phyloP scores from a whole-genome alignment of 2,329 filamentous ascomycete species.

The Dactylellina haptotyla region DNA sequence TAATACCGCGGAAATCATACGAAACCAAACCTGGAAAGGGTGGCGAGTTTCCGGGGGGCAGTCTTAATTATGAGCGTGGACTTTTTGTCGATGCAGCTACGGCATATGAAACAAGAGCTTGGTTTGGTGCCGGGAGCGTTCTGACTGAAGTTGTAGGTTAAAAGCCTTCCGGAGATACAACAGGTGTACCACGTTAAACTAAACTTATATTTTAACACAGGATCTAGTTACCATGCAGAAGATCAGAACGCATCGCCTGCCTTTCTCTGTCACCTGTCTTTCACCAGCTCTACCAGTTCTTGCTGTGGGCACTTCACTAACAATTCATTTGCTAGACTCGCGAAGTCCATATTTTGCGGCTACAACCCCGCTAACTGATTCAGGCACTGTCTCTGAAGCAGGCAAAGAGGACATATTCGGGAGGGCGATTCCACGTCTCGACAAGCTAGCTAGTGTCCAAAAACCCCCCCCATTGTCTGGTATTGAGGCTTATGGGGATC shows the following conservation, averaged over 20 bases:
- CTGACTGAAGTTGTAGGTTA: constrained; percentile 45
- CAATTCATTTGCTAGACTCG: constrained; percentile 84
- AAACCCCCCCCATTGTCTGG: constrained; percentile 59
- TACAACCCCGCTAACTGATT: constrained; percentile 7
- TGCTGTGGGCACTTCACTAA: constrained; percentile 83
- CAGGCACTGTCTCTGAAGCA: background rate
- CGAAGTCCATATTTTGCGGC: constrained; percentile 61
- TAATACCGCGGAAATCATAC: constrained; percentile 19
- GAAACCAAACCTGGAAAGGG: constrained; percentile 7
- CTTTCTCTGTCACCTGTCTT: constrained; percentile 83
- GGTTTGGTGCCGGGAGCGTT: constrained; percentile 47
- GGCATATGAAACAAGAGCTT: constrained; percentile 34
- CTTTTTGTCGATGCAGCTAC: constrained; percentile 54
- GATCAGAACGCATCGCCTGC: constrained; percentile 66
- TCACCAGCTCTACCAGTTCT: constrained; percentile 75
- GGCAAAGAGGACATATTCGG: constrained; percentile 56
- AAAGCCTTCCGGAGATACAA: background rate
- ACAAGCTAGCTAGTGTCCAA: constrained; percentile 56
- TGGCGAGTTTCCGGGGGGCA: background rate
- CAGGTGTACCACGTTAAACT: background rate
- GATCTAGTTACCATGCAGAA: constrained; percentile 56
- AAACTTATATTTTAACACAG: background rate
- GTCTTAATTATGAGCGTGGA: constrained; percentile 45
- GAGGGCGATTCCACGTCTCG: constrained; percentile 21
- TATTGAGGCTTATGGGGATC: background rate